A percentile compares a stretch with the other conserved stretches of the same genome.
These are phyloP conservation scores for Albifimbria verrucaria DNA, from an alignment of 2,329 filamentous ascomycete species.

Conservation along the genomic window DNA sequence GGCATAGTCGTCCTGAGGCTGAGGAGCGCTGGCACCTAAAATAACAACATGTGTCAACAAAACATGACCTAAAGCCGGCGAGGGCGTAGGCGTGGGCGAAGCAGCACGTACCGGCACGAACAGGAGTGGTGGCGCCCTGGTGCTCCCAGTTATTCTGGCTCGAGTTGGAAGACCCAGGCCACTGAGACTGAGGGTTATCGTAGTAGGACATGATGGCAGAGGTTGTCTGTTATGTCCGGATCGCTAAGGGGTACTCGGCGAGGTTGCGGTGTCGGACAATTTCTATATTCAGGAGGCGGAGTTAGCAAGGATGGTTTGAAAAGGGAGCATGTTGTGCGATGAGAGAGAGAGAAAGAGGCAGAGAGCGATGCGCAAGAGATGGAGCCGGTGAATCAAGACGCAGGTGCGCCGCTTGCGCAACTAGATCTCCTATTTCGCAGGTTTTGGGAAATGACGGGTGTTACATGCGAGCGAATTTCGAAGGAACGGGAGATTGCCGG, in stretches of 20 bases:
- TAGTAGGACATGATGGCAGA: constrained; percentile 40
- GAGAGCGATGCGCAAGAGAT: no score
- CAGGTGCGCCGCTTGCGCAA: not conserved
- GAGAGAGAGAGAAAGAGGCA: no score
- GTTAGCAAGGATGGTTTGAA: not conserved
- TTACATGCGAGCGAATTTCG: not conserved
- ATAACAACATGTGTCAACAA: constrained; percentile 7
- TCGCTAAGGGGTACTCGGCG: not conserved
- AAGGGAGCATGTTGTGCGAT: not conserved
- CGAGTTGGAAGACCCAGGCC: no score
- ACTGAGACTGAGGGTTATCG: constrained; percentile 38
- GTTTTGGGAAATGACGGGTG: not conserved
- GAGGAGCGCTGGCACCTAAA: constrained; percentile 71
- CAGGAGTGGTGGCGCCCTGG: constrained; percentile 37
- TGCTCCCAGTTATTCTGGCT: constrained; percentile 41
- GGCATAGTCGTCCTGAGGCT: constrained; percentile 72
- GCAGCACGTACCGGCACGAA: constrained; percentile 32
- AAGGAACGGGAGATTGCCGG: not conserved
- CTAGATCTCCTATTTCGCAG: not conserved
- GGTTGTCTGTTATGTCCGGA: no score
- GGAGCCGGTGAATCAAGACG: not conserved
- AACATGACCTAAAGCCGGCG: no score
- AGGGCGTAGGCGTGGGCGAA: constrained; percentile 3
- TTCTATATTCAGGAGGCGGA: not conserved
- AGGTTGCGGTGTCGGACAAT: not conserved